Evolutionary conservation across 176 grass and related monocot species (phyloP).

Genomic region (Triticum urartu): DNA sequence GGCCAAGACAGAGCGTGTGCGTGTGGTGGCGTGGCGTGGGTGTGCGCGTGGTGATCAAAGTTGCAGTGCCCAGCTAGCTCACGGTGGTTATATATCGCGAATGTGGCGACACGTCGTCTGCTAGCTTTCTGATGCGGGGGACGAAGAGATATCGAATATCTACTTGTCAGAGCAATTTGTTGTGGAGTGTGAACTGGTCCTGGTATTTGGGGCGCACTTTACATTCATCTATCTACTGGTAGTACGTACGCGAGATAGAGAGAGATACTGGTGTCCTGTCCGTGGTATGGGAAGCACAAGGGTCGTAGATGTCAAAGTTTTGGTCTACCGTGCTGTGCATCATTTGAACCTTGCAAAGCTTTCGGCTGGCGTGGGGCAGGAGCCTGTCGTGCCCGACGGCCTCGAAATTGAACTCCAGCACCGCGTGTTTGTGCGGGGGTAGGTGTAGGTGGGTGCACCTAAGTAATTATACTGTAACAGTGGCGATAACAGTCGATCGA

Average conservation of each 20-base stretch:
- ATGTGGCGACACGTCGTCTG: background rate
- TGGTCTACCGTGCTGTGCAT: background rate
- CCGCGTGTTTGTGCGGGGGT: background rate
- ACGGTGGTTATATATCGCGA: background rate
- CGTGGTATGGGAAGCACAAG: background rate
- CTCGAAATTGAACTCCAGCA: background rate
- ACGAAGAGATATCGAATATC: background rate
- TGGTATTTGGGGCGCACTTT: background rate
- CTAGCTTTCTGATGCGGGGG: background rate
- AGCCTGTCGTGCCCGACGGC: background rate
- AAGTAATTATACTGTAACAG: too few relatives aligned
- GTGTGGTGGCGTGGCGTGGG: background rate
- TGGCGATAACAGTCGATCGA: too few relatives aligned
- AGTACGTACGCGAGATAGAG: background rate
- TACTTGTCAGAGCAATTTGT: background rate
- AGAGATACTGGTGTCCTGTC: background rate
- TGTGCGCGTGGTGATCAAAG: background rate
- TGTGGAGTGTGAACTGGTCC: background rate
- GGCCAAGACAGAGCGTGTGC: constrained; percentile 1
- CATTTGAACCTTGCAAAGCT: background rate
- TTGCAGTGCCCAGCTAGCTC: background rate
- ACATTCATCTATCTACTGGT: background rate
- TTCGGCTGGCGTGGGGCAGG: background rate
- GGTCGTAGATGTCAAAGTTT: background rate
- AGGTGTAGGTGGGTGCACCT: background rate